A percentile compares a stretch with the other conserved stretches of the same genome.
Evolutionary conservation across 306 rosid genomes (phyloP).

Genomic region (Dalbergia oliveri): DNA sequence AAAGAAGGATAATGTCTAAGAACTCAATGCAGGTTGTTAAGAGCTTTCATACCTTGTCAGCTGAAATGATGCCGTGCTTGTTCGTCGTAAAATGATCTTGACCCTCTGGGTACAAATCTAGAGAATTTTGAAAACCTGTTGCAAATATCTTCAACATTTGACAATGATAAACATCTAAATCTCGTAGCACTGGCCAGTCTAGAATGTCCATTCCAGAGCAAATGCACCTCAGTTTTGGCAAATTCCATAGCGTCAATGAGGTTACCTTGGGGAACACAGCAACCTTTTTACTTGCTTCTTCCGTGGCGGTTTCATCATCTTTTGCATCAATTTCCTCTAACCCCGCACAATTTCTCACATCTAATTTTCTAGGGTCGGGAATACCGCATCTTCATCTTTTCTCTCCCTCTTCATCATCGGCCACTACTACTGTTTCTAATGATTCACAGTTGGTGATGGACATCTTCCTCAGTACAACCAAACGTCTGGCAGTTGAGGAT

Average conservation of each 20-base stretch:
- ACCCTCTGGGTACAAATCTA: neutral
- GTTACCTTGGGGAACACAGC: neutral
- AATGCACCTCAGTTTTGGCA: slow-evolving; percentile 2
- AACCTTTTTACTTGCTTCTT: neutral
- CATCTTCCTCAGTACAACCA: neutral
- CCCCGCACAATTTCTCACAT: neutral
- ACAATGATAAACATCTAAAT: neutral
- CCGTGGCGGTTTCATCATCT: neutral
- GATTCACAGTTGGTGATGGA: accelerated
- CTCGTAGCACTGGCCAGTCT: slow-evolving; percentile 17
- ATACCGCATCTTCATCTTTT: neutral
- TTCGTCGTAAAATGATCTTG: neutral
- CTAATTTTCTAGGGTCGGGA: neutral
- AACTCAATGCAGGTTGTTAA: neutral
- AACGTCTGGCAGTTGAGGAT: neutral
- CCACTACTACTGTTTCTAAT: slow-evolving; percentile 33
- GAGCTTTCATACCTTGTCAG: slow-evolving; percentile 32
- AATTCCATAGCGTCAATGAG: neutral
- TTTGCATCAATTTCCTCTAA: neutral
- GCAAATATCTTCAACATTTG: neutral
- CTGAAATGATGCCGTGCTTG: neutral
- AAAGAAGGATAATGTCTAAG: neutral
- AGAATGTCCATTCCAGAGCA: neutral
- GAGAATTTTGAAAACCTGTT: neutral
- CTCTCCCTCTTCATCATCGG: too few species aligned